Base-by-base conservation (phyloP, 75 land plant genomes). In the Ceratopteris richardii region DNA sequence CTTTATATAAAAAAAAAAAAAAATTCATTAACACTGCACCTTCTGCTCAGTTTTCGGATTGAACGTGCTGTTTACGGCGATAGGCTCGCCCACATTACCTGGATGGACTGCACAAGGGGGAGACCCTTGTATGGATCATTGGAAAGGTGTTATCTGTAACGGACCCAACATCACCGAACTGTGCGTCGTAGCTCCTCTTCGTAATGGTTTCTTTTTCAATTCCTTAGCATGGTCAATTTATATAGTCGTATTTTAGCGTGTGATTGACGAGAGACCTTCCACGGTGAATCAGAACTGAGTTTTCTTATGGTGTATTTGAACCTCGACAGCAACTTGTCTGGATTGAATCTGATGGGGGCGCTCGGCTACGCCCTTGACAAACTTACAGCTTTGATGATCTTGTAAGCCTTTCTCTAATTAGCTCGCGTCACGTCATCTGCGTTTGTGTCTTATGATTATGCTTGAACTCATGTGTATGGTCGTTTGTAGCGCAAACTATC, bases 71-170 rank as follows among this genome's bases (percentile, higher is more conserved):
- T 81, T 72, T 48, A 29, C 55, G 60, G 51, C 75, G 47, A 40
- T 85, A 31, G 70, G 77, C 17, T 73, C 54, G 4, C 81, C 94
- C 14, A 66, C 78, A 40, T 74, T 88, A 46, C 63, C 57, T 29
- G 81, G 79, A 11, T 88, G 94, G 94, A 28, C 69, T 36, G 44
- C 74, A 36, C 44, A 19, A 52, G 77, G 68, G 21, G 83, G 83
- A 19, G 86, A 85, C 51, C 94, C 94, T 0, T 88, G 94, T 44
- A 60, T 37, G n/a, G 81, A 77, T 22, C 12, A 22, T 1, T 88
- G 88, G 89, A 81, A 67, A 52, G 89, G 88, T 0, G 80, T 88
- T 7, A 24, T 47, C 25, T 88, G 94, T 54, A 70, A 73, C 28
- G 70, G 50, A 20, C 59, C 88, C 5, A 84, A 84, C 57, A 68